Evolutionary conservation across 305 asterid species (phyloP), one percentile per base, ranked within the genome.

Genomic region (Nicotiana rustica): DNA sequence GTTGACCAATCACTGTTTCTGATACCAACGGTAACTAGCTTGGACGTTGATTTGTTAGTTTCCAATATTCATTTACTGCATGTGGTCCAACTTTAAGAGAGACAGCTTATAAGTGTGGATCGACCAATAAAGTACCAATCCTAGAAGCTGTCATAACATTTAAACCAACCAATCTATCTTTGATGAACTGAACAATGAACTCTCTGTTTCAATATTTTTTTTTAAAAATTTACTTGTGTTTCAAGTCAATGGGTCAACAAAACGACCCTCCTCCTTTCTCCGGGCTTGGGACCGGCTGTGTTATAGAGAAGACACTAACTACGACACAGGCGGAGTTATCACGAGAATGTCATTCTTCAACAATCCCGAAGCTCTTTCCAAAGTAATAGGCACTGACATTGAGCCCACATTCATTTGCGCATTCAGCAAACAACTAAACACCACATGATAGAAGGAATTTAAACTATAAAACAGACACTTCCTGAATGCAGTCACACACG

Each of bases 231-330:
- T 59, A 59, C 12, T 59, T 59, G n/a, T 76, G 47, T 17, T 31
- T 76, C 17, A 14, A 73, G 79, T 49, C 41, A 52, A 52, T 75
- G 65, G 80, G 80, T 76, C 17, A 76, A 55, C 52, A 76, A 76
- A 76, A 76, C 47, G 33, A 76, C 80, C 80, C 80, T 76, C 80
- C 80, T 76, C 80, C 80, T 76, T 76, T 76, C 31, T 76, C 80
- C 80, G 80, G 80, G 80, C 80, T 76, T 76, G 80, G 80, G 80
- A 76, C 80, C 80, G 67, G 80, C 67, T 76, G 80, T 76, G 80
- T 76, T 75, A 17, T 55, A 76, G 67, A 76, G 80, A 76, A 55
- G 66, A 76, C 66, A 76, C 64, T 55, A 76, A 76, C 66, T 76
- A 76, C 66, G 29, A 76, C 80, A 76, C 49, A 76, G 80, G 80